Base-by-base conservation (phyloP, 2,329 filamentous ascomycete species). In the Ophiosphaerella herpotricha region DNA sequence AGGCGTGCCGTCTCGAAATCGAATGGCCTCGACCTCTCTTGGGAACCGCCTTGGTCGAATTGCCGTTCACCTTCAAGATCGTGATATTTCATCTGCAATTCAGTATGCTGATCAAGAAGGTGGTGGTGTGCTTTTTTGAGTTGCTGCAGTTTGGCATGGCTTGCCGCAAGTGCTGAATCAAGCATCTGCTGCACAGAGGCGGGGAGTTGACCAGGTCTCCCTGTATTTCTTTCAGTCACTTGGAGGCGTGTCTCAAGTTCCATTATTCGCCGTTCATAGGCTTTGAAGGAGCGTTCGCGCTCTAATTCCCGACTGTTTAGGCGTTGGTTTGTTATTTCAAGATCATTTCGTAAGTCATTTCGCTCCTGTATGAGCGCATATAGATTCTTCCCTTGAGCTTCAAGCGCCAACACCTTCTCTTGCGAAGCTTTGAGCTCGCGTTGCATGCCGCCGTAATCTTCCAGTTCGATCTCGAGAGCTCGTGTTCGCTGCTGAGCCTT, bases 251-350 rank as follows among this genome's bases (percentile, higher is more conserved):
- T 55, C 55, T 80, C 76, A 2, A 82, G 66, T 47, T 80, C 75
- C 24, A 74, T 69, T 23, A 82, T 74, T 47, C 78, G 76, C 18
- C 74, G 72, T 39, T 81, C 76, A 55, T 80, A 82, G 9, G 74
- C 75, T 47, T 73, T 75, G 46, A 76, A 74, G 12, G 73, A 68
- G n/a, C 74, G 73, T 41, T 80, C 75, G 4, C 77, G 72, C 50
- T 84, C 81, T 16, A 74, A 66, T 36, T 84, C 79, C 12, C 77
- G 74, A 50, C 78, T 76, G 43, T 74, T 71, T 7, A 91, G 73
- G 56, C 85, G 80, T 75, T 85, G 75, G 39, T 79, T 78, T 18
- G 88, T 75, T 46, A 81, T 76, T 56, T 86, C 80, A 6, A 85
- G 79, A 43, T 83, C 80, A 47, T 79, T 82, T 33, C 85, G 79